phyloP scores from a whole-genome alignment of 345 rosid genomes.

The Citrus reticulata region DNA sequence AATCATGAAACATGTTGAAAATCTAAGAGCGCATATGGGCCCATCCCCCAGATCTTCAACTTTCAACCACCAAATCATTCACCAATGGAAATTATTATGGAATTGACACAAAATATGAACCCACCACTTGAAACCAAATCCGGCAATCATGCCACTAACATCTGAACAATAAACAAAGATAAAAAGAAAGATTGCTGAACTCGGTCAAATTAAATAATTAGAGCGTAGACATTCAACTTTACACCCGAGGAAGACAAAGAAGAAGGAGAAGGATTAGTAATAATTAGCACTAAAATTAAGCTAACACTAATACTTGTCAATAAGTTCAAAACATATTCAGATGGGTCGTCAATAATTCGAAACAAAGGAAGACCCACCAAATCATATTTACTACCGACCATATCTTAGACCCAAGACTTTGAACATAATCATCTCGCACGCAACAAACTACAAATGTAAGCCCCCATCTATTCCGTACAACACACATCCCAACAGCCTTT shows the following conservation, averaged over 20 bases:
- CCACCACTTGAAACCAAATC: not conserved
- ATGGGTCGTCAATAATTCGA: constrained; percentile 38
- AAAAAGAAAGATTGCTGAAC: not conserved
- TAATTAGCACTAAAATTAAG: constrained; percentile 13
- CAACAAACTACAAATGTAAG: constrained; percentile 10
- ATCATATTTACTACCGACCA: constrained; percentile 40
- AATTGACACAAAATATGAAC: not conserved
- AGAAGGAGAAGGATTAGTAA: not conserved
- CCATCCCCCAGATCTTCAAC: not conserved
- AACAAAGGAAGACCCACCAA: constrained; percentile 49
- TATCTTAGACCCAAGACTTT: constrained; percentile 27
- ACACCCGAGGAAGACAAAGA: not conserved
- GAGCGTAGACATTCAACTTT: not conserved
- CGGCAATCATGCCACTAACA: not conserved
- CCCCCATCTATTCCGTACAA: constrained; percentile 6
- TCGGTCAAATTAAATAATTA: constrained; percentile 1
- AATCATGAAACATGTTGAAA: not conserved
- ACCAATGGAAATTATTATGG: not conserved
- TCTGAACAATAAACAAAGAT: not conserved
- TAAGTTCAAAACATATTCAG: constrained; percentile 3
- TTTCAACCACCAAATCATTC: not conserved
- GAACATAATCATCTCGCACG: not conserved
- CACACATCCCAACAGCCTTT: not conserved
- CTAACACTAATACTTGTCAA: constrained; percentile 18
- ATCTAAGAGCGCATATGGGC: not conserved